Base-by-base conservation (phyloP, 2,329 filamentous ascomycete species). In the Fusarium guadeloupense region DNA sequence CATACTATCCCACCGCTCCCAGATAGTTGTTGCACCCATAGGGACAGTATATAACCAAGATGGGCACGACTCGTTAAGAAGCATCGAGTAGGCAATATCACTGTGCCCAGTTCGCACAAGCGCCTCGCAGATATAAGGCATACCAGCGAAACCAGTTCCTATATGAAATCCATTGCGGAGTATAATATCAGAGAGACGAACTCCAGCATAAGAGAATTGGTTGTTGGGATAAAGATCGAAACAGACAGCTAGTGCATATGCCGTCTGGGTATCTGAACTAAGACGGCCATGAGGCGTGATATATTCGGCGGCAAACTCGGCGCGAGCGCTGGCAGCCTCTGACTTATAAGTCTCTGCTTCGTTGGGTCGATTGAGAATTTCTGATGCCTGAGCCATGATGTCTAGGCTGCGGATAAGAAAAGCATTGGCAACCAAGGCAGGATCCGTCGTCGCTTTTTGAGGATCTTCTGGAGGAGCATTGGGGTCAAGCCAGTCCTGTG, bases 401-500 rank as follows among this genome's bases (percentile, higher is more conserved):
- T 71, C 66, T 0, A 79, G 79, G 17, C 80, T 76, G 38, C 77
- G 75, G 2, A 81, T 74, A 2, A 83, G 72, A 54, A 81, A 83
- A 3, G 79, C 78, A 48, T 83, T 79, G 1, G 80, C 78, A 1
- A 82, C 78, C 2, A 80, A 72, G 4, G 71, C 69, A 1, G 73
- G 68, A 33, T 77, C 71, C 0, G 80, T 82, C 0, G 73, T 75
- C 0, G 77, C 78, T 14, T 67, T n/a, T n/a, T 67, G 4, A 71
- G 75, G 0, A 81, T 74, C 9, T 1, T 78, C 71, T 0, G 76
- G 71, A 0, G 80, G 80, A 1, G 81, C 75, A 4, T 73, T 72
- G 0, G 81, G 81, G 48, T 82, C 81, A 3, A 83, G 74, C 81
- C 81, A 83, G 58, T 83, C 81, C 25, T 78, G 74, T n/a, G n/a